These are phyloP conservation scores for Hypholoma fasciculare DNA, from an alignment of 768 basidiomycete species.

Conservation along the genomic window DNA sequence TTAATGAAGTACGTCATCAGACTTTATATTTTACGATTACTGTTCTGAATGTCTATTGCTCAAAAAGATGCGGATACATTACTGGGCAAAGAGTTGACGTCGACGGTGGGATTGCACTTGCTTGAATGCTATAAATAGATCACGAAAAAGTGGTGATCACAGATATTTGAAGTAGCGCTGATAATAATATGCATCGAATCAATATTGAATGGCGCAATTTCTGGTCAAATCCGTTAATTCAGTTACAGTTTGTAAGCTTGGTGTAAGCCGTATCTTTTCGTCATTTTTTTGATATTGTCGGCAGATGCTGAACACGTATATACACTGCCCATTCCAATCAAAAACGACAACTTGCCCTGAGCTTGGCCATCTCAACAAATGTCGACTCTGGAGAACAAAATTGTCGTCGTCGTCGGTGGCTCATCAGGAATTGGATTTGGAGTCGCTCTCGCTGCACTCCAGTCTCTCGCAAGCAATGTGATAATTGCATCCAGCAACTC, in stretches of 20 bases:
- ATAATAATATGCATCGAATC: no score
- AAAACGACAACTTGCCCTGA: not conserved
- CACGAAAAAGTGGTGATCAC: no score
- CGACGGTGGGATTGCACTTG: not conserved
- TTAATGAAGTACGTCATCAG: conserved; percentile 3
- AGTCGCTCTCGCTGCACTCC: not conserved
- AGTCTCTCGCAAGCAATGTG: not conserved
- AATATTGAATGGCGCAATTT: no score
- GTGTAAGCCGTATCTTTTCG: no score
- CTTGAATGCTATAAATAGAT: no score
- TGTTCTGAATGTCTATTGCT: no score
- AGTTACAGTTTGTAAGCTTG: no score
- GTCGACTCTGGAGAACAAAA: not conserved
- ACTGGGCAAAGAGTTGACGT: conserved; percentile 1
- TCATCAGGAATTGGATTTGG: not conserved
- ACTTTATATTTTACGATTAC: not conserved
- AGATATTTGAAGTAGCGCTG: no score
- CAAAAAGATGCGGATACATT: conserved; percentile 1
- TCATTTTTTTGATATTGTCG: no score
- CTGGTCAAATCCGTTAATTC: no score
- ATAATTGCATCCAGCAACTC: not conserved
- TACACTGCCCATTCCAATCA: no score
- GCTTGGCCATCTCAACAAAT: not conserved
- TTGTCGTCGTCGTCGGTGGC: not conserved
- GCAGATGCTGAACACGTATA: no score